A percentile compares a stretch with the other conserved stretches of the same genome.
phyloP scores from a whole-genome alignment of 2,329 filamentous ascomycete species.

The Colletotrichum echinochloae region DNA sequence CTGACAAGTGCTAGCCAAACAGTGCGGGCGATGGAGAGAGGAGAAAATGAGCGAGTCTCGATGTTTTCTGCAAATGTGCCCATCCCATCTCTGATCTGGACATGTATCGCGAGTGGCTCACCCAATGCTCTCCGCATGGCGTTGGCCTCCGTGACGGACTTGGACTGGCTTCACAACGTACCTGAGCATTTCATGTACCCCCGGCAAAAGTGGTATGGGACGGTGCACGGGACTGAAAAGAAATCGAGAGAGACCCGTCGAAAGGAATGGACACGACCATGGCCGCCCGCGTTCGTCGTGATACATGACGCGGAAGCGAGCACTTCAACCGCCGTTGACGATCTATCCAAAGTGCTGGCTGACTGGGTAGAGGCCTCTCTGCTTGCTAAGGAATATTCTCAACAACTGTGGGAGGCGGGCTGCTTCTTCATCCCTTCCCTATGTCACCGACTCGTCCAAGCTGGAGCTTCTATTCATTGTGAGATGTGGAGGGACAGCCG shows the following conservation, averaged over 20 bases:
- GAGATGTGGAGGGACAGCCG: background rate
- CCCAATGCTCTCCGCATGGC: background rate
- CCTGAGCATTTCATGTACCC: background rate
- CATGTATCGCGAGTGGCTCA: background rate
- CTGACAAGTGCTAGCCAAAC: background rate
- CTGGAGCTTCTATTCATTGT: background rate
- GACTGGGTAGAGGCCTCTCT: background rate
- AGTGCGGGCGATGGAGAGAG: background rate
- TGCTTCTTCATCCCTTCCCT: background rate
- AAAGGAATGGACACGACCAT: background rate
- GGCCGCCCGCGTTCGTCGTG: background rate
- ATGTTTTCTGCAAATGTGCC: background rate
- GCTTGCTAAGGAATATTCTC: background rate
- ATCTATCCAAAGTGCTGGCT: background rate
- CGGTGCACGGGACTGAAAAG: background rate
- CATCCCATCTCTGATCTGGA: background rate
- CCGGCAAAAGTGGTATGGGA: no score
- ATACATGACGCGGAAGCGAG: background rate
- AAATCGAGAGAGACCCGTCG: background rate
- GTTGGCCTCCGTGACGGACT: background rate
- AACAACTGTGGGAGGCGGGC: background rate
- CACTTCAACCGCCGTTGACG: background rate
- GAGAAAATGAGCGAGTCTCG: background rate
- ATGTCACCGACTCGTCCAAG: background rate
- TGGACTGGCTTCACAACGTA: background rate